phyloP scores from a whole-genome alignment of 139 green algal genomes.

The Chlamydomonas asymmetrica region DNA sequence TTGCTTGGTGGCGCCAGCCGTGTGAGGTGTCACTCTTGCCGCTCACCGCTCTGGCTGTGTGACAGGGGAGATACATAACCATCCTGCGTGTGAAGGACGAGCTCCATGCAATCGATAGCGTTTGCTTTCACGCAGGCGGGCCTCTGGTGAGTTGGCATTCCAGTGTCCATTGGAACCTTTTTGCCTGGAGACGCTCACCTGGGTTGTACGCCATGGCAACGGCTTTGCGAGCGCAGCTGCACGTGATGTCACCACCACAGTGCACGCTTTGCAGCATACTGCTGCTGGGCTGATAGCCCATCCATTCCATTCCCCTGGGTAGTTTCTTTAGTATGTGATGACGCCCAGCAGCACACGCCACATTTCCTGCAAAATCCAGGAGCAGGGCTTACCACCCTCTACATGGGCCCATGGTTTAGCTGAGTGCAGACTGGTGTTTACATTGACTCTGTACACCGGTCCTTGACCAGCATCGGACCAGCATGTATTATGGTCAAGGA shows the following conservation, averaged over 20 bases:
- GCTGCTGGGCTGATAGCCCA: background rate
- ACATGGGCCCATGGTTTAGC: too few species aligned
- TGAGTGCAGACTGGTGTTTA: too few species aligned
- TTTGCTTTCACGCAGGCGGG: constrained; percentile 66
- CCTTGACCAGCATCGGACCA: too few species aligned
- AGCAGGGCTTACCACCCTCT: too few species aligned
- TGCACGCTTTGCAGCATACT: background rate
- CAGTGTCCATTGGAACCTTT: background rate
- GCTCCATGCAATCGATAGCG: constrained; percentile 53
- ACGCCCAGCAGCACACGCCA: too few species aligned
- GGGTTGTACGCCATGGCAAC: background rate
- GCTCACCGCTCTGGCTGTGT: too few species aligned
- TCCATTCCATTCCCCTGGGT: background rate
- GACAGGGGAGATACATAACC: constrained; percentile 58
- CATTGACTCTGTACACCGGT: too few species aligned
- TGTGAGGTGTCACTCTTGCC: too few species aligned
- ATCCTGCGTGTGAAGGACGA: constrained; percentile 37
- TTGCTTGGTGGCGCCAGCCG: too few species aligned
- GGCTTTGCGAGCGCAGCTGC: background rate
- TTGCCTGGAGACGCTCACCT: background rate
- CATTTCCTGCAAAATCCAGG: too few species aligned
- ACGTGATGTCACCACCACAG: background rate
- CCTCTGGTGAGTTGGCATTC: constrained; percentile 43
- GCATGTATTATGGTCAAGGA: too few species aligned
- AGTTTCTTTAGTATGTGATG: too few species aligned